Base-by-base conservation (phyloP, 2,329 filamentous ascomycete genomes). In the Colletotrichum sp. region DNA sequence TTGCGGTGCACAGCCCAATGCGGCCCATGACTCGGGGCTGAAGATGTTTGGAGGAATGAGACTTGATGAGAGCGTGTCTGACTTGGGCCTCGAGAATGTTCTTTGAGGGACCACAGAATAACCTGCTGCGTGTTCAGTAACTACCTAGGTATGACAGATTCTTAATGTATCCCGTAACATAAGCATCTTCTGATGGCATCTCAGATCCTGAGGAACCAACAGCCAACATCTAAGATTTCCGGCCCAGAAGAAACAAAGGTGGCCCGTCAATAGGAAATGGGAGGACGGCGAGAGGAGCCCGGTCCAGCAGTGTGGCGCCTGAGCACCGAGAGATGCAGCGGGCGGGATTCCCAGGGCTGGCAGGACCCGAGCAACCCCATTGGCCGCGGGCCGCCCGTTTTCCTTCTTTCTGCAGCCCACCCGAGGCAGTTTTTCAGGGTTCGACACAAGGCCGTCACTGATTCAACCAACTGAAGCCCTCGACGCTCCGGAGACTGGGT, bases 301-400 rank as follows among this genome's bases (percentile, higher is more conserved):
- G 49, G 15, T 6, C 52, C 49, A 71, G 62, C 21, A 18, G 57
- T 75, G 68, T 75, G 72, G 72, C 72, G 67, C 68, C 62, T 52
- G 44, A 55, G 55, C 39, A 60, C 73, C 73, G 57, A 72, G 59
- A 69, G 64, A 34, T 73, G 70, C 73, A 73, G 73, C 66, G 24
- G 64, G 62, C 44, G 44, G 44, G n/a, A 52, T 52, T 52, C 44
- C 44, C 44, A 52, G 36, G 69, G 30, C 72, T 66, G 63, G 63
- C 24, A 65, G 68, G 32, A 44, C 57, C 73, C 70, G 64, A 39
- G 73, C 64, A 30, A 69, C 64, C 64, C 64, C 64, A 64, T 73
- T 76, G 70, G 57, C 34, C 70, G 57, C 44, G 24, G 59, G 28
- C 30, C 57, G 28, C 28, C 44, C 26, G 67, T 32, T 36, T 69